phyloP scores from a whole-genome alignment of 148 eudicot genomes.

The Simmondsia chinensis region DNA sequence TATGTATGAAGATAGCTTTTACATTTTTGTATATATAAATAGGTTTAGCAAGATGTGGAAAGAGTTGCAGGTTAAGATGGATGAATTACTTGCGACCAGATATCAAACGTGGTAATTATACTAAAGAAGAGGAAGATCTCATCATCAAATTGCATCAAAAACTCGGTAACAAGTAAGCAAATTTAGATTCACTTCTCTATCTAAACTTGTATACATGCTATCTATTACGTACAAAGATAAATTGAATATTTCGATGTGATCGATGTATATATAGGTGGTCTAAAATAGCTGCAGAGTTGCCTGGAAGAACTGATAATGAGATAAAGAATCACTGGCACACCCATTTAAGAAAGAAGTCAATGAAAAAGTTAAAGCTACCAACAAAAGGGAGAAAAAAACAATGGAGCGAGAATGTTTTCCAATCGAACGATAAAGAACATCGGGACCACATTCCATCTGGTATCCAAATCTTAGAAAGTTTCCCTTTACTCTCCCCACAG shows the following conservation, averaged over 20 bases:
- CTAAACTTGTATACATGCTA: not conserved
- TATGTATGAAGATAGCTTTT: too few relatives aligned
- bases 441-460: too few relatives aligned
- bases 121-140: conserved; percentile 31
- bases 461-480: too few relatives aligned
- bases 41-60: conserved; percentile 48
- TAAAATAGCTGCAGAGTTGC: conserved; percentile 17
- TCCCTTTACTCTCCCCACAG: too few relatives aligned
- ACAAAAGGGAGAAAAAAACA: too few relatives aligned
- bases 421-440: too few relatives aligned
- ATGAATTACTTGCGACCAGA: conserved; percentile 39
- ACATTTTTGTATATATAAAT: not conserved
- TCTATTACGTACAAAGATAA: not conserved
- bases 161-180: conserved; percentile 36
- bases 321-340: conserved; percentile 33
- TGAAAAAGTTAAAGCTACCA: too few relatives aligned
- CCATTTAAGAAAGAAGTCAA: conserved; percentile 21
- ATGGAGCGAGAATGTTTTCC: too few relatives aligned
- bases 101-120: conserved; percentile 32
- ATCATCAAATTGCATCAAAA: conserved; percentile 27
- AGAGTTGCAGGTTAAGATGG: conserved; percentile 55
- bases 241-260: not conserved
- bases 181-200: not conserved
- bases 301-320: conserved; percentile 34
- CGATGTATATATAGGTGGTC: conserved; percentile 26